A percentile compares a stretch with the other conserved stretches of the same genome.
phyloP scores from a whole-genome alignment of 139 green algal genomes.

The Marvania coccoides region DNA sequence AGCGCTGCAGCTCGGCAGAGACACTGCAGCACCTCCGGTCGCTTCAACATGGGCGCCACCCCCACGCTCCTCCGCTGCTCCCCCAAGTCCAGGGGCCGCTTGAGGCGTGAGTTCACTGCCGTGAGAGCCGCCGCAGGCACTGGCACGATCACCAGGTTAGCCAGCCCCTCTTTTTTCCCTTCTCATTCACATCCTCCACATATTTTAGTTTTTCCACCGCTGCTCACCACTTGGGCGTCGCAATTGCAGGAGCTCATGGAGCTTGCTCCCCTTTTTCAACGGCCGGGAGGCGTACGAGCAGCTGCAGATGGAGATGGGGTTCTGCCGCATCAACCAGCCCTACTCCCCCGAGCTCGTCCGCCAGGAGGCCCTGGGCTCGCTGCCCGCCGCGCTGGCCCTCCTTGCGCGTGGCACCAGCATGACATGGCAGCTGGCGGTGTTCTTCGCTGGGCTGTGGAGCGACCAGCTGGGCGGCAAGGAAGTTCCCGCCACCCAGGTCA shows the following conservation, averaged over 20 bases:
- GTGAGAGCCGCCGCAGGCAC: neutral
- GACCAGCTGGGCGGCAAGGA: constrained; percentile 15
- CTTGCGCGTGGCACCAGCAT: constrained; percentile 9
- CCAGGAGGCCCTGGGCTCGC: constrained; percentile 4
- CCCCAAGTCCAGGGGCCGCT: neutral
- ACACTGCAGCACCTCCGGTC: neutral
- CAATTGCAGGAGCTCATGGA: constrained; percentile 3
- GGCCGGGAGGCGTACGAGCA: constrained; percentile 30
- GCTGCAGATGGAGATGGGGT: constrained; percentile 47
- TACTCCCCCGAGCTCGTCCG: constrained; percentile 38
- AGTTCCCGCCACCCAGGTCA: constrained; percentile 32
- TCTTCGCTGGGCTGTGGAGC: constrained; percentile 8
- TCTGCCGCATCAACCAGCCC: constrained; percentile 29
- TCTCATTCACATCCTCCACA: neutral
- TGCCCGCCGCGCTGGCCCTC: neutral
- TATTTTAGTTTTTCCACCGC: neutral
- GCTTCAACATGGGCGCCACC: neutral
- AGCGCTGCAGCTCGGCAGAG: neutral
- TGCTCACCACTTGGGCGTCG: neutral
- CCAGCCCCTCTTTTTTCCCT: neutral
- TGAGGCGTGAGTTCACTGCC: neutral
- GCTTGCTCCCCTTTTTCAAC: constrained; percentile 3
- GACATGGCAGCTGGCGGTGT: constrained; percentile 7
- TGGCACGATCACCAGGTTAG: neutral
- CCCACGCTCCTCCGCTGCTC: neutral